A percentile compares a stretch with the other conserved stretches of the same genome.
Evolutionary conservation across 1,284 basidiomycete species (phyloP).

Genomic region (Prillingera fragicola): DNA sequence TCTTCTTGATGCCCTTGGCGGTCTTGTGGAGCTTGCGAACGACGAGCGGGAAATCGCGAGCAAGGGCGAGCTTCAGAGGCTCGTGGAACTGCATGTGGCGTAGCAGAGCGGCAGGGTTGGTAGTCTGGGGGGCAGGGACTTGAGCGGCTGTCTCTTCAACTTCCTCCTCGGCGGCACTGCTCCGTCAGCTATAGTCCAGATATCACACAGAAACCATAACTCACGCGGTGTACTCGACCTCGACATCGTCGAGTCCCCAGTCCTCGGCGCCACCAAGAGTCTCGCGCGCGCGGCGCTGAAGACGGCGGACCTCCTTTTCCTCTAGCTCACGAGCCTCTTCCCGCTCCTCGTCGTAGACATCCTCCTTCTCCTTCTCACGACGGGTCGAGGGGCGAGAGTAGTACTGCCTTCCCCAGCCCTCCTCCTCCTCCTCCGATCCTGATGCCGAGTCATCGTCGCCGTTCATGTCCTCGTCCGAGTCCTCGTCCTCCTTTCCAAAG

Average conservation of each 20-base stretch:
- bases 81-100: slow-evolving; percentile 71
- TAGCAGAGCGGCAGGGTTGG: slow-evolving; percentile 53
- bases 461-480: slow-evolving; percentile 54
- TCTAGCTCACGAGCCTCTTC: slow-evolving; percentile 22
- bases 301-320: slow-evolving; percentile 52
- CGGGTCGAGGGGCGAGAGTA: slow-evolving; percentile 57
- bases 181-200: background rate
- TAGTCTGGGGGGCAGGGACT: slow-evolving; percentile 28
- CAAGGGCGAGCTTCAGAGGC: slow-evolving; percentile 62
- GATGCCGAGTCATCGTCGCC: slow-evolving; percentile 39
- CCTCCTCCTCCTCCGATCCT: slow-evolving; percentile 48
- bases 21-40: slow-evolving; percentile 47
- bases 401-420: slow-evolving; percentile 77
- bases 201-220: background rate
- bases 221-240: slow-evolving; percentile 47
- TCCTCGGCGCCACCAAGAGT: slow-evolving; percentile 66
- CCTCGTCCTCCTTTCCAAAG: slow-evolving; percentile 46
- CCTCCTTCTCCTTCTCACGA: slow-evolving; percentile 17
- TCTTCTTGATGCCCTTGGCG: slow-evolving; percentile 40
- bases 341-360: slow-evolving; percentile 51
- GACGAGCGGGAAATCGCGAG: slow-evolving; percentile 52
- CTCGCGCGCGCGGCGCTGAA: slow-evolving; percentile 72
- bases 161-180: slow-evolving; percentile 1
- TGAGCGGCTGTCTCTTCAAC: slow-evolving; percentile 6
- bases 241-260: slow-evolving; percentile 70